Percentiles rank a stretch among this genome's conserved stretches.
These are phyloP conservation scores for Picea glauca DNA, from an alignment of 75 land plant species.

Conservation along the genomic window DNA sequence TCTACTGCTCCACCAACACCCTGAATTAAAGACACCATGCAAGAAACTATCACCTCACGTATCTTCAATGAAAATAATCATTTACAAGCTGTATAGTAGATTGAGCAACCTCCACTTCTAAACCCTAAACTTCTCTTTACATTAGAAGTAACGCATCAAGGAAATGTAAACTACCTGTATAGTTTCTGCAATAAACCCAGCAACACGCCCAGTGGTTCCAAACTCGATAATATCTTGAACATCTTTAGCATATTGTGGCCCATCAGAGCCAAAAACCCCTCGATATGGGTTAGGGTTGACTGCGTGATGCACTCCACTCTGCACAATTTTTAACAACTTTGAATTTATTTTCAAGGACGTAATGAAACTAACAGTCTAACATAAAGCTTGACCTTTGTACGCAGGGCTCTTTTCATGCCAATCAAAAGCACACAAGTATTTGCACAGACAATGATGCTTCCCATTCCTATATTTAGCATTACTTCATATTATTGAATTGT, in stretches of 20 bases:
- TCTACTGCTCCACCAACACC: conserved; percentile 97
- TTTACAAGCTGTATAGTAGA: not conserved
- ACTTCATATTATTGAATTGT: not conserved
- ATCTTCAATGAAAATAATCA: not conserved
- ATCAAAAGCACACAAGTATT: not conserved
- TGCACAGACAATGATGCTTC: not conserved
- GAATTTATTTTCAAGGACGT: not conserved
- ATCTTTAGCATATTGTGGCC: conserved; percentile 81
- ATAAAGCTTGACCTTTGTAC: not conserved
- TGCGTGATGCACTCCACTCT: conserved; percentile 93
- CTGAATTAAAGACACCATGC: conserved; percentile 29
- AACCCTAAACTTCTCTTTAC: not conserved
- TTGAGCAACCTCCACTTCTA: not conserved
- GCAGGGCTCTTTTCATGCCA: not conserved
- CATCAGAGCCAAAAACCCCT: conserved; percentile 90
- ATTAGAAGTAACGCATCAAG: not conserved
- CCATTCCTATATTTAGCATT: not conserved
- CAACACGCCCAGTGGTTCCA: conserved; percentile 83
- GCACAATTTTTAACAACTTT: conserved; percentile 9
- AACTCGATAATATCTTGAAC: conserved; percentile 78
- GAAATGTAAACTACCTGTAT: conserved; percentile 57
- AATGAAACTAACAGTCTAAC: not conserved
- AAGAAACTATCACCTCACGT: not conserved
- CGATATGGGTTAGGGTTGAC: conserved; percentile 91
- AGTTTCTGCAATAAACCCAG: conserved; percentile 87